phyloP scores from a whole-genome alignment of 176 grass and related monocot species.

The Carex parvula region DNA sequence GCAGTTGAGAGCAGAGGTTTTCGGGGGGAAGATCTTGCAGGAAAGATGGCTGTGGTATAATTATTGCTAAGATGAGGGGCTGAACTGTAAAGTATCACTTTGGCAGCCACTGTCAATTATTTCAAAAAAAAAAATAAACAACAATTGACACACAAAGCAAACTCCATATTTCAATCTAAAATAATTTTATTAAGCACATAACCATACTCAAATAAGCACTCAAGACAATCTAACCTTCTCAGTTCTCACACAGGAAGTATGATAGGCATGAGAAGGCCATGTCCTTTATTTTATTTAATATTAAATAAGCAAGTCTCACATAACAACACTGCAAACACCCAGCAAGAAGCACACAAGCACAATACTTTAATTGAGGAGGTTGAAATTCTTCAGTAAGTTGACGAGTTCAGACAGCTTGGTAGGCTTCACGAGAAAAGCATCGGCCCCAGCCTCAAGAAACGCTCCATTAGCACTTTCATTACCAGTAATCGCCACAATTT shows the following conservation, averaged over 20 bases:
- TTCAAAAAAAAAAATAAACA: no score
- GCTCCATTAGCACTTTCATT: background rate
- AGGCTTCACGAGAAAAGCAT: background rate
- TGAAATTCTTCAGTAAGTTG: background rate
- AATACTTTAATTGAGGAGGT: background rate
- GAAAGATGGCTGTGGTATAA: no score
- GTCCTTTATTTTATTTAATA: background rate
- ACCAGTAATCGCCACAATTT: conserved; percentile 5
- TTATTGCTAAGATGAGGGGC: no score
- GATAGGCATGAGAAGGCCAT: background rate
- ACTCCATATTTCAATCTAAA: background rate
- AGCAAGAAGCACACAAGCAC: background rate
- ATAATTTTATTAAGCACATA: conserved; percentile 2
- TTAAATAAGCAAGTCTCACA: background rate
- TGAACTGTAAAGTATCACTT: no score
- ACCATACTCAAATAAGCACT: background rate
- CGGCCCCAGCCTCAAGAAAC: background rate
- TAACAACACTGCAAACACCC: background rate
- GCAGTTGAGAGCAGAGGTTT: no score
- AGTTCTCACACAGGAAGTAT: background rate
- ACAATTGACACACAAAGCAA: background rate
- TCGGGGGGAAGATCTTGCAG: no score
- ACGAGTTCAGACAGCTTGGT: background rate
- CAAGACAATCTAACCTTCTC: background rate
- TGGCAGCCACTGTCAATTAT: no score